Base-by-base conservation (phyloP, 306 rosid species). In the Datisca glomerata region DNA sequence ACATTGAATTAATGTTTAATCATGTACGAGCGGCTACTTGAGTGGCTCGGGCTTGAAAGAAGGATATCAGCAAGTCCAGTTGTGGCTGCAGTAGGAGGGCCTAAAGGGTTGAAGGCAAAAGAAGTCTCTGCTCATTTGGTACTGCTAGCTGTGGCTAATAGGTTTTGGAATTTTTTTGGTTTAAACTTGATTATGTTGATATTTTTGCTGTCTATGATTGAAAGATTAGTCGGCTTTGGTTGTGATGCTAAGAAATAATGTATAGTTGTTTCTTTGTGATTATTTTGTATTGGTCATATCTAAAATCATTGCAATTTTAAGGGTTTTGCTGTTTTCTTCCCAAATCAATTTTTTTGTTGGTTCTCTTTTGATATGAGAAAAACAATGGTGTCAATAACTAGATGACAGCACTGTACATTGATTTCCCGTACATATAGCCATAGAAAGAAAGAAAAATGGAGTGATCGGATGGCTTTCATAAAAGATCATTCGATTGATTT, bases 231-330 rank as follows among this genome's bases (percentile, higher is more conserved):
- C 41, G 57, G 27, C n/a, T n/a, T n/a, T n/a, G n/a, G n/a, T n/a
- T 44, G 41, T 34, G 18, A 8, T 41, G 19, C 35, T 24, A 45
- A 43, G 9, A 47, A 65, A 71, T 65, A 83, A 69, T 78, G 91
- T 83, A 83, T 68, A 83, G 85, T 66, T 53, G 7, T 5, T 41
- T 47, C 13, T 61, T 27, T 15, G 34, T 18, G 21, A 23, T 40
- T 23, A 43, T 38, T 38, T 38, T 6, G 15, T 38, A 18, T 38
- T 14, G 21, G 43, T 16, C 7, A 6, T 31, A 31, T 0, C n/a
- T 31, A 0, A 29, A 31, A 8, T 14, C 36, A 31, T n/a, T n/a
- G 36, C 36, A 31, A 31, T 8, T 8, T 31, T 3, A 3, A 12
- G 28, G 32, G 40, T 19, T 31, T 47, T 38, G 36, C 31, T 25